Evolutionary conservation across 31 red algal genomes (phyloP).

Genomic region (Endocladia muricata): DNA sequence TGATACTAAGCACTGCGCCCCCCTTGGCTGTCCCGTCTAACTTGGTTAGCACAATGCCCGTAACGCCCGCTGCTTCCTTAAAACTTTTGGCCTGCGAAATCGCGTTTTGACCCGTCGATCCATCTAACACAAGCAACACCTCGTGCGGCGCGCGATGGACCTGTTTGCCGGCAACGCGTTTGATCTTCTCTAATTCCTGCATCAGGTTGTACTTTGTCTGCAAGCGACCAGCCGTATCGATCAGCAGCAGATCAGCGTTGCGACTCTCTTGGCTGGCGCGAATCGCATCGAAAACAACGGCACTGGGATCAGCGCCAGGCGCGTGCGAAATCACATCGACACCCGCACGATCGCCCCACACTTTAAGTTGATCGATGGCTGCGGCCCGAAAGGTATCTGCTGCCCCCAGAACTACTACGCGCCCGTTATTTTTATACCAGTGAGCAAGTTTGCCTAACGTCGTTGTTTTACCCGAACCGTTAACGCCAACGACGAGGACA

Average conservation of each 20-base stretch:
- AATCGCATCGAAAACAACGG: background rate
- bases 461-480: background rate
- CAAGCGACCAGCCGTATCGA: background rate
- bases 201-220: background rate
- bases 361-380: background rate
- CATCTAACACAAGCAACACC: background rate
- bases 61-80: background rate
- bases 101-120: background rate
- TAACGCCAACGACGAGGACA: background rate
- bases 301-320: background rate
- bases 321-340: background rate
- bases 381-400: background rate
- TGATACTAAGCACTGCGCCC: background rate
- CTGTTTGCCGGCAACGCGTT: background rate
- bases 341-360: background rate
- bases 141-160: background rate
- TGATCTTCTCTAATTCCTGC: background rate
- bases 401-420: background rate
- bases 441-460: background rate
- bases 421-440: background rate
- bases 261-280: background rate
- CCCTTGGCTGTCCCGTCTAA: background rate
- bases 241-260: background rate
- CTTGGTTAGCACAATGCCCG: background rate
- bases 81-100: background rate